A percentile compares a stretch with the other conserved stretches of the same genome.
Evolutionary conservation across 495 filamentous ascomycete genomes (phyloP).

Genomic region (Astrothelium macrocarpum): DNA sequence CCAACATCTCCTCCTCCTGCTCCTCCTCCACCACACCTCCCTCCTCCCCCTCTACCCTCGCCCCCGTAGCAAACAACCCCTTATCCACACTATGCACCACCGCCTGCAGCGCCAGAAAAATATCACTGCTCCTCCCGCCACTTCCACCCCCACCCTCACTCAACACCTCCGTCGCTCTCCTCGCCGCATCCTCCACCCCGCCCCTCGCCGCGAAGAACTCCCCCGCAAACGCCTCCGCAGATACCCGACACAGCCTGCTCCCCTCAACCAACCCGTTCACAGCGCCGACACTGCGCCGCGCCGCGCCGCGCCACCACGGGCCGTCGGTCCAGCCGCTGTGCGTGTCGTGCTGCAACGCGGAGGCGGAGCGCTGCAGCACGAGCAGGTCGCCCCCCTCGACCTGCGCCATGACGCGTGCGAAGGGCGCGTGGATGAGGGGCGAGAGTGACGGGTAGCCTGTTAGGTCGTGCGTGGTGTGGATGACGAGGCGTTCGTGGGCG

Average conservation of each 20-base stretch:
- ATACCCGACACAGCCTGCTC: constrained; percentile 77
- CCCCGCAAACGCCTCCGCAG: constrained; percentile 73
- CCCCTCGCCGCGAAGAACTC: constrained; percentile 72
- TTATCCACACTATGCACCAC: constrained; percentile 51
- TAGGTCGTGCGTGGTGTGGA: constrained; percentile 94
- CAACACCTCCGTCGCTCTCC: constrained; percentile 60
- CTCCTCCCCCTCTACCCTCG: constrained; percentile 42
- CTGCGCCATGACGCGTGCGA: constrained; percentile 95
- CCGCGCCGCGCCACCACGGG: constrained; percentile 71
- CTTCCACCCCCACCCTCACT: constrained; percentile 81
- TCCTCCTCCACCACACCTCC: constrained; percentile 39
- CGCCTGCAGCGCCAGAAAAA: constrained; percentile 90
- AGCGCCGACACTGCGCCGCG: constrained; percentile 63
- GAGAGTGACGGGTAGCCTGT: constrained; percentile 90
- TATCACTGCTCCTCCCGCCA: constrained; percentile 81
- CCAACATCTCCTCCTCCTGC: constrained; percentile 49
- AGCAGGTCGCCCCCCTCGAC: constrained; percentile 97
- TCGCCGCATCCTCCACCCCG: constrained; percentile 70
- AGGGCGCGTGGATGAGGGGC: constrained; percentile 83
- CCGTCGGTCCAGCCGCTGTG: constrained; percentile 82
- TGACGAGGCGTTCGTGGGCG: constrained; percentile 93
- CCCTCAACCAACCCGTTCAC: constrained; percentile 75
- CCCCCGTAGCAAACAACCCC: constrained; percentile 58
- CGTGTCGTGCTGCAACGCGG: too few species aligned
- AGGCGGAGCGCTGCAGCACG: constrained; percentile 81